Conservation (phyloP, 805 yeast genomes). For the Myxozyma nipponensis region DNA sequence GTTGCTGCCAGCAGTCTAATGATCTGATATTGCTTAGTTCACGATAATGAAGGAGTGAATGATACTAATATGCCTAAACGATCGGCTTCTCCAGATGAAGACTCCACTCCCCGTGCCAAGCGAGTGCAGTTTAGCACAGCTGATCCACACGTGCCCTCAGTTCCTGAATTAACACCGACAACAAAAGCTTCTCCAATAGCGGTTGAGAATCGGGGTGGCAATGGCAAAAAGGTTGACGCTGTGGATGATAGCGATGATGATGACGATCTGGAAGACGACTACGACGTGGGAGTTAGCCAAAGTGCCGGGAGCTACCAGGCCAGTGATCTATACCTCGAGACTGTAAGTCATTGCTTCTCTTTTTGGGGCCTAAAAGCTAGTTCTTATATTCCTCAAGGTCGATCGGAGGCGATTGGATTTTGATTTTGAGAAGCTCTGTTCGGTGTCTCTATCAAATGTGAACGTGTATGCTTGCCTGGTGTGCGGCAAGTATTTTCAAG, state of each 20-base stretch:
- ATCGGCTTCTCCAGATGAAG: slow-evolving; percentile 1
- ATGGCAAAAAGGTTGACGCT: background rate
- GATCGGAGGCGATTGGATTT: slow-evolving; percentile 49
- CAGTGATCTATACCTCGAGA: slow-evolving; percentile 26
- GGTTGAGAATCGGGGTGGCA: background rate
- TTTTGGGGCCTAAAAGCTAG: background rate
- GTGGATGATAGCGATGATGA: slow-evolving; percentile 10
- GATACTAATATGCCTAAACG: slow-evolving; percentile 4
- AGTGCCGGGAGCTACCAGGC: background rate
- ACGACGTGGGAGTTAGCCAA: background rate
- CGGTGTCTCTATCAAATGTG: slow-evolving; percentile 54
- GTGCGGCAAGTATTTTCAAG: slow-evolving; percentile 67
- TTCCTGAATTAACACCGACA: background rate
- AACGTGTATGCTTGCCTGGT: slow-evolving; percentile 69
- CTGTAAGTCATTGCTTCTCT: slow-evolving; percentile 13
- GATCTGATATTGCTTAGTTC: too few species aligned
- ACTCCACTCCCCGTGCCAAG: background rate
- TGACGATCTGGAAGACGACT: slow-evolving; percentile 7
- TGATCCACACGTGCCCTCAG: background rate
- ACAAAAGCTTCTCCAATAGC: background rate
- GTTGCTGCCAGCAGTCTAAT: too few species aligned
- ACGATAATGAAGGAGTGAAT: background rate
- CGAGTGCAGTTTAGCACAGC: slow-evolving; percentile 7
- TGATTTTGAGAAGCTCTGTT: slow-evolving; percentile 65
- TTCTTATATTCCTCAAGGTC: slow-evolving; percentile 2